Conservation (phyloP, 2,329 filamentous ascomycete species). For the Trichothecium sympodiale region DNA sequence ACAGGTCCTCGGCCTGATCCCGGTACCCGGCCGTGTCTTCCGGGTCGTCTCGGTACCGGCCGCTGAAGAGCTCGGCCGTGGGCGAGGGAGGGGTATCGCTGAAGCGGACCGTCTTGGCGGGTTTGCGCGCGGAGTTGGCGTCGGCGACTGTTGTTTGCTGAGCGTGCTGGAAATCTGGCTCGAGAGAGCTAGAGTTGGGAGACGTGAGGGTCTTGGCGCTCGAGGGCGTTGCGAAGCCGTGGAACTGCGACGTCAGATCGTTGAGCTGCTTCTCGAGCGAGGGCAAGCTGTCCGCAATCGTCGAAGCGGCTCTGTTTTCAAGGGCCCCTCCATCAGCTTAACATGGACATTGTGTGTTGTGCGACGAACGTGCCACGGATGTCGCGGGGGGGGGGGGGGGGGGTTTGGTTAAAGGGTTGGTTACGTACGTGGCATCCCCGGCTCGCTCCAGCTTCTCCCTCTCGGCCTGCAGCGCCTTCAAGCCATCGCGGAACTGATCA, state of each 20-base stretch:
- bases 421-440: slow-evolving; percentile 51
- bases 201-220: slow-evolving; percentile 40
- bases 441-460: slow-evolving; percentile 51
- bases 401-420: neutral
- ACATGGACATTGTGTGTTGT: neutral
- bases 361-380: no score
- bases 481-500: slow-evolving; percentile 72
- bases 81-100: slow-evolving; percentile 46
- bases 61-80: slow-evolving; percentile 21
- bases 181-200: slow-evolving; percentile 54
- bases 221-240: slow-evolving; percentile 46
- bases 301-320: slow-evolving; percentile 29
- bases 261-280: slow-evolving; percentile 63
- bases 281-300: slow-evolving; percentile 52
- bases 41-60: slow-evolving; percentile 61
- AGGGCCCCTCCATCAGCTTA: neutral
- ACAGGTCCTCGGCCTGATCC: slow-evolving; percentile 48
- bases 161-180: slow-evolving; percentile 54
- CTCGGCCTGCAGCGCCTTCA: slow-evolving; percentile 58
- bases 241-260: slow-evolving; percentile 72
- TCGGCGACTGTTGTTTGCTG: slow-evolving; percentile 28
- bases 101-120: slow-evolving; percentile 74
- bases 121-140: slow-evolving; percentile 43
- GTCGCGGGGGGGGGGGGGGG: slow-evolving; percentile 4
- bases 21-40: slow-evolving; percentile 41